phyloP scores from a whole-genome alignment of 2,329 filamentous ascomycete species.

The Pseudocercospora musae region DNA sequence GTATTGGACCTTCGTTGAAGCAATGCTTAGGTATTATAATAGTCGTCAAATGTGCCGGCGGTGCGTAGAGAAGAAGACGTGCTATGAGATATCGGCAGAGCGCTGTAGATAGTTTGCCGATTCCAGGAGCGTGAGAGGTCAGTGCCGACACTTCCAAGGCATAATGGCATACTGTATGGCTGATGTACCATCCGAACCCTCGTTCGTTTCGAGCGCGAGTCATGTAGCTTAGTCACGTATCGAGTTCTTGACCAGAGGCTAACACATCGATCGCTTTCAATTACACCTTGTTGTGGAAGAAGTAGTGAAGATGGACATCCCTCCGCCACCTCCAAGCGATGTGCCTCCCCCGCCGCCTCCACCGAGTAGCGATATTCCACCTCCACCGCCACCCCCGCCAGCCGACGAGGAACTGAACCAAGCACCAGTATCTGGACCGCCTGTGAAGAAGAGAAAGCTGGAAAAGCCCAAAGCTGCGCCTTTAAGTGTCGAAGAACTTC shows the following conservation, averaged over 20 bases:
- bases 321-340: conserved; percentile 25
- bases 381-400: conserved; percentile 10
- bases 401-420: neutral
- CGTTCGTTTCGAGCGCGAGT: neutral
- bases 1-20: neutral
- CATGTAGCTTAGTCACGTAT: neutral
- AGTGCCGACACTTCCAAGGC: neutral
- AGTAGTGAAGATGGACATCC: neutral
- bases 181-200: too few species aligned
- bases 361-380: conserved; percentile 7
- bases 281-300: neutral
- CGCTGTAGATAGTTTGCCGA: neutral
- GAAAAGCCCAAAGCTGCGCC: conserved; percentile 46
- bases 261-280: neutral
- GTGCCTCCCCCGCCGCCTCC: conserved; percentile 13
- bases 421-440: neutral
- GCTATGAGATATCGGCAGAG: neutral
- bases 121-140: neutral
- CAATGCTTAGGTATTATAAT: too few species aligned
- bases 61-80: neutral
- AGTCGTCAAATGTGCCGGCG: too few species aligned
- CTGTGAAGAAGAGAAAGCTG: conserved; percentile 50
- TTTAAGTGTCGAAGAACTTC: conserved; percentile 79
- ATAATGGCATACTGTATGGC: too few species aligned
- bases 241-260: neutral